Percentiles rank a stretch among this genome's conserved stretches.
Evolutionary conservation across 192 early-diverging fungal species (phyloP).

Genomic region (Chytriomyces sp.): DNA sequence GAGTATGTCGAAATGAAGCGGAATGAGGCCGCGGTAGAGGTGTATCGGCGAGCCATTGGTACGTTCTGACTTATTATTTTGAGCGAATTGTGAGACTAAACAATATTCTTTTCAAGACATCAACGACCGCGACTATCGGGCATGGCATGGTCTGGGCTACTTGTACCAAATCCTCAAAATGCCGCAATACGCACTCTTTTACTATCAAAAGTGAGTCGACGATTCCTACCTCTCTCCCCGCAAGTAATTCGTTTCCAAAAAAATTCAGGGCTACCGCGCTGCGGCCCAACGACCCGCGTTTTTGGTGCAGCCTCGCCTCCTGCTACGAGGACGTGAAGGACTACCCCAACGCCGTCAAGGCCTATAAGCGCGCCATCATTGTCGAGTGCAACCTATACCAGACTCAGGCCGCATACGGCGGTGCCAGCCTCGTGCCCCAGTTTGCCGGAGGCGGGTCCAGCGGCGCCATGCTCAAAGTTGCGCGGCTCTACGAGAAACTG

Average conservation of each 20-base stretch:
- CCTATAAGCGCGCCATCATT: constrained; percentile 72
- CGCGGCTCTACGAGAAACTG: neutral
- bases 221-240: constrained; percentile 42
- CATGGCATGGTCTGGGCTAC: constrained; percentile 92
- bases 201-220: constrained; percentile 74
- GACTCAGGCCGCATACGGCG: neutral
- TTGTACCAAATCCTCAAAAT: constrained; percentile 85
- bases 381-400: neutral
- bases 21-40: constrained; percentile 83
- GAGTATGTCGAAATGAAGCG: constrained; percentile 94
- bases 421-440: too few species aligned
- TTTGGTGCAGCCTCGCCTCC: constrained; percentile 79
- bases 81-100: neutral
- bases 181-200: constrained; percentile 78
- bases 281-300: constrained; percentile 80
- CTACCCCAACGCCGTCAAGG: constrained; percentile 65
- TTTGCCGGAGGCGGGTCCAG: neutral
- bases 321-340: constrained; percentile 67
- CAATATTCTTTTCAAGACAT: constrained; percentile 52
- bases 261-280: neutral
- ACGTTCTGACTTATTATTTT: constrained; percentile 22
- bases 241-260: constrained; percentile 20
- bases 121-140: constrained; percentile 78
- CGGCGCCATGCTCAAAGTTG: neutral
- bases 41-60: constrained; percentile 83